Base-by-base conservation (phyloP, 305 asterid genomes). In the Stenogyne calaminthoides region DNA sequence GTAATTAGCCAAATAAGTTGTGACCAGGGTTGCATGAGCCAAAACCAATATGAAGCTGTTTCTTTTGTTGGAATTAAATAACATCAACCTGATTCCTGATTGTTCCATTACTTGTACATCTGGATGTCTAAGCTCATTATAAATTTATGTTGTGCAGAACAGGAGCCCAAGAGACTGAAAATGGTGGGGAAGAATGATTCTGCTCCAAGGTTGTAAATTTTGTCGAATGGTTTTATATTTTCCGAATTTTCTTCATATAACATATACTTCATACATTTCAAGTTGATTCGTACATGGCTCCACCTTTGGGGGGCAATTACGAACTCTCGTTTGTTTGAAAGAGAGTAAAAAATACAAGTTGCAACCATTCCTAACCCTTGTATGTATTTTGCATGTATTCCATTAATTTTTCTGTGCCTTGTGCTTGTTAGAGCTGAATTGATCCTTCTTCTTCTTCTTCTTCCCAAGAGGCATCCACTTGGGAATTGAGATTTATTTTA, bases 391-490 rank as follows among this genome's bases (percentile, higher is more conserved):
- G 18, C 52, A 12, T 46, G 52, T 46, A 46, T 12, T 46, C 52
- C n/a, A 14, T 1, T 46, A 46, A 46, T 42, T 10, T n/a, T 42
- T 11, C n/a, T n/a, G n/a, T n/a, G n/a, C n/a, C n/a, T n/a, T n/a
- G n/a, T n/a, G n/a, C n/a, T n/a, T n/a, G n/a, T n/a, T n/a, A n/a
- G n/a, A n/a, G n/a, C n/a, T n/a, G n/a, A n/a, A n/a, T n/a, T n/a
- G n/a, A n/a, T n/a, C n/a, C n/a, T n/a, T n/a, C n/a, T n/a, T n/a
- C n/a, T n/a, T n/a, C n/a, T n/a, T n/a, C 93, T 58, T 83, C 88
- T 25, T 83, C 82, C 97, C 99, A 90, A 0, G 89, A 84, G 59
- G 70, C 74, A 80, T 94, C 90, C 77, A 83, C 86, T 1, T n/a
- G n/a, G n/a, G n/a, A n/a, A n/a, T n/a, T n/a, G n/a, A n/a, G n/a